These are phyloP conservation scores for Russula brevipes DNA, from an alignment of 768 basidiomycete genomes.

Conservation along the genomic window DNA sequence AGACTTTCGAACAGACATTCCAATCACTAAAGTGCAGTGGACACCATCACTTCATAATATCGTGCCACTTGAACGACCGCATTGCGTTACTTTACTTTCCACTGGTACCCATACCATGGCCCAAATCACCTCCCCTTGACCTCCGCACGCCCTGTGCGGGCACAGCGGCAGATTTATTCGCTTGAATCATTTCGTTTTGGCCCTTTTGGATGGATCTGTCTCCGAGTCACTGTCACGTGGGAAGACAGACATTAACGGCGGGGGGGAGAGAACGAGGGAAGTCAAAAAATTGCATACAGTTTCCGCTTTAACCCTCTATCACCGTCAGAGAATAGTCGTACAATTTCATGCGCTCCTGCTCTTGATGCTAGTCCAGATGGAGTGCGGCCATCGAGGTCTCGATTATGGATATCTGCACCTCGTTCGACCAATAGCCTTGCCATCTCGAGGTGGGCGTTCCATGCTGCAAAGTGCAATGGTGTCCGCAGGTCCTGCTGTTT, in stretches of 20 bases:
- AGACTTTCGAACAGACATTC: too few relatives aligned
- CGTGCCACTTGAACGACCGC: too few relatives aligned
- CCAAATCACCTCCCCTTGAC: too few relatives aligned
- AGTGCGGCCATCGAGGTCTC: background rate
- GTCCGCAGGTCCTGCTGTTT: background rate
- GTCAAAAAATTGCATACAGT: conserved; percentile 40
- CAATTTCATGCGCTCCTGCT: background rate
- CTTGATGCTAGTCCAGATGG: background rate
- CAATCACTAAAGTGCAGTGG: too few relatives aligned
- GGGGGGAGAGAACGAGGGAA: background rate
- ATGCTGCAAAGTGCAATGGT: background rate
- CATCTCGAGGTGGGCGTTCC: background rate
- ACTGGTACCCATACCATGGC: too few relatives aligned
- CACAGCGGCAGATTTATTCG: conserved; percentile 28
- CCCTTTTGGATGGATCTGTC: conserved; percentile 40
- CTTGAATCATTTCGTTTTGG: conserved; percentile 44
- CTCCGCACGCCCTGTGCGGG: conserved; percentile 39
- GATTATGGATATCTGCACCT: background rate
- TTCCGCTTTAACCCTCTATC: conserved; percentile 54
- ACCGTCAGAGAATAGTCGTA: background rate
- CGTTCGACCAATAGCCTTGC: background rate
- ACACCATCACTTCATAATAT: too few relatives aligned
- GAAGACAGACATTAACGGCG: background rate
- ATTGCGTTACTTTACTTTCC: too few relatives aligned
- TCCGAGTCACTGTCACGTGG: conserved; percentile 6